Evolutionary conservation across 305 asterid species (phyloP), one percentile per base, ranked within the genome.

Genomic region (Fraxinus platypoda): DNA sequence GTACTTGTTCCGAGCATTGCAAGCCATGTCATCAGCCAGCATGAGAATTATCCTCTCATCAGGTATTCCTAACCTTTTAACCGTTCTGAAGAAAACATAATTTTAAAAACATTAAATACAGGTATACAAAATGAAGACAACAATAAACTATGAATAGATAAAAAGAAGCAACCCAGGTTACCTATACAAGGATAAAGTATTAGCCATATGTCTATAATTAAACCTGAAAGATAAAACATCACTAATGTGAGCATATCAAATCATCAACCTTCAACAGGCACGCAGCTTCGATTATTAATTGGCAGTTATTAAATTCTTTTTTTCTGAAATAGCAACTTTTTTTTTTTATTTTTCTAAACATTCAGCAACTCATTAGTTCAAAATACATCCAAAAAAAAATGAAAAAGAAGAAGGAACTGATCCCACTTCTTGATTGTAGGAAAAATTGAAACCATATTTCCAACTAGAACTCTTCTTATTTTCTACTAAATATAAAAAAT

Each of bases 11-110:
- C 97, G 95, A 74, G 99, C 87, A 88, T 97, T 97, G 90, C 99
- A 94, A 75, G 98, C 99, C 98, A 97, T 97, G 87, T 97, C 98
- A 88, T 97, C 98, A 79, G 97, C 98, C 92, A 94, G 87, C 99
- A 94, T 97, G 59, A 97, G 92, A 84, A 97, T 94, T 81, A 94
- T 97, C 88, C 98, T 94, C 90, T 97, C 98, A 71, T 97, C 98
- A 25, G 98, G 98, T 85, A 97, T 97, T 79, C 99, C 98, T 80
- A 97, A 85, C 62, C 97, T 90, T 83, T 97, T 96, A 80, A 97
- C 99, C 15, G 97, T 97, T 87, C 98, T 97, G 87, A 74, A 82
- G 79, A 62, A 74, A 86, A 81, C 54, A 52, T n/a, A 76, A 81
- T 77, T 21, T 54, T n/a, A 15, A 31, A 81, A 73, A 68, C 54